Percentiles rank a stretch among this genome's conserved stretches.
phyloP scores from a whole-genome alignment of 495 filamentous ascomycete species.

The Cercophora scortea region DNA sequence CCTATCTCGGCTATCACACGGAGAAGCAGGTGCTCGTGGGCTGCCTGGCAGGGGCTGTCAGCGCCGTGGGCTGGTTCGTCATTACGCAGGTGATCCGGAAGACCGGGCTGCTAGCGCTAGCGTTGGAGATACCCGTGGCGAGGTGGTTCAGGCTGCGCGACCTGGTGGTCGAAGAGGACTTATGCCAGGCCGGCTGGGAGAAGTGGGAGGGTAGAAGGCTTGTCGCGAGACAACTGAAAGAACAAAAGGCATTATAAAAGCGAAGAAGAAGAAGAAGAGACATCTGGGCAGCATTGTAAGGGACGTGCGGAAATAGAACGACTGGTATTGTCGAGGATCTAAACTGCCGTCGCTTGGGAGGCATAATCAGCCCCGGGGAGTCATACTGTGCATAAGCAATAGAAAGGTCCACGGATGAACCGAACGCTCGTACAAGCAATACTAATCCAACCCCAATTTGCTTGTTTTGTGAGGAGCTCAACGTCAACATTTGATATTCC shows the following conservation, averaged over 20 bases:
- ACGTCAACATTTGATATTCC: too few species aligned
- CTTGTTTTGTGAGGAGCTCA: too few species aligned
- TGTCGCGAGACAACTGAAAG: background rate
- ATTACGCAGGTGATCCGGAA: conserved; percentile 56
- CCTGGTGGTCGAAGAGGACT: conserved; percentile 80
- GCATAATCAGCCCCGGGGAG: too few species aligned
- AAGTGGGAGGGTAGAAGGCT: conserved; percentile 57
- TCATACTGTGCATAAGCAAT: too few species aligned
- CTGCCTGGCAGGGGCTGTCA: conserved; percentile 58
- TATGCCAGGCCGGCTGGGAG: conserved; percentile 88
- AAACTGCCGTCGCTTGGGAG: too few species aligned
- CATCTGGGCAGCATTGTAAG: too few species aligned
- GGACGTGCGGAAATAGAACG: too few species aligned
- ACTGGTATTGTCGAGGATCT: too few species aligned
- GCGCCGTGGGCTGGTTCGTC: conserved; percentile 72
- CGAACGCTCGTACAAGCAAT: too few species aligned
- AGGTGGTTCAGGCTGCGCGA: conserved; percentile 67
- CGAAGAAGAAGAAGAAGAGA: background rate
- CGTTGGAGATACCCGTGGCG: conserved; percentile 56
- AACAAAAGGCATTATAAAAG: background rate
- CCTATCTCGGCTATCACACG: conserved; percentile 95
- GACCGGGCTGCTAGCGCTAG: conserved; percentile 57
- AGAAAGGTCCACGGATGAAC: too few species aligned
- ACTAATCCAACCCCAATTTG: too few species aligned
- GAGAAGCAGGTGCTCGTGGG: conserved; percentile 79